Conservation (phyloP, 2,329 filamentous ascomycete genomes). For the Myriosclerotinia duriaeana region DNA sequence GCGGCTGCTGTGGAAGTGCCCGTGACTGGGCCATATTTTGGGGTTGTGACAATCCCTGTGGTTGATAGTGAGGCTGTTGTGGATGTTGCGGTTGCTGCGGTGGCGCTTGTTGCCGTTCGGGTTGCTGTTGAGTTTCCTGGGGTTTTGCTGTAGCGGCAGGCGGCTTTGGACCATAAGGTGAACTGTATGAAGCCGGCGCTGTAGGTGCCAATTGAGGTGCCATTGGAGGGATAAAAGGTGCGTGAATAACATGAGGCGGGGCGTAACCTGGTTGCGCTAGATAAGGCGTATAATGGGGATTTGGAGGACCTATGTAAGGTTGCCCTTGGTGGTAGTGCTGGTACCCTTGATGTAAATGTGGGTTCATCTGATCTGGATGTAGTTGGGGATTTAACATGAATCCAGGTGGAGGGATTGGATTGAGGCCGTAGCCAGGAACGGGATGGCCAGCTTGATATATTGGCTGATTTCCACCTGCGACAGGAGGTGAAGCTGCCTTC, state of each 20-base stretch:
- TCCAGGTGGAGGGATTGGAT: constrained; percentile 16
- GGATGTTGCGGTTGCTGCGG: constrained; percentile 18
- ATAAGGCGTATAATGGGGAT: constrained; percentile 24
- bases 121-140: constrained; percentile 22
- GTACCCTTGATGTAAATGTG: constrained; percentile 24
- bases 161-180: constrained; percentile 41
- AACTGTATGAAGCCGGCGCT: constrained; percentile 37
- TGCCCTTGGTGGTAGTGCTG: constrained; percentile 31
- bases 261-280: constrained; percentile 18
- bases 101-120: constrained; percentile 14
- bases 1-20: background rate
- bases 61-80: constrained; percentile 22
- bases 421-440: constrained; percentile 24
- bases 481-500: constrained; percentile 44
- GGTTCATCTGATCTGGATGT: constrained; percentile 30
- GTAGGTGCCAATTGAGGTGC: constrained; percentile 32
- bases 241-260: constrained; percentile 24
- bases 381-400: constrained; percentile 35
- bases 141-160: constrained; percentile 24
- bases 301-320: constrained; percentile 31
- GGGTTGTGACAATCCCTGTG: constrained; percentile 19
- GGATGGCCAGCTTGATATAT: constrained; percentile 37
- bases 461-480: constrained; percentile 35
- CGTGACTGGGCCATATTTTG: constrained; percentile 11
- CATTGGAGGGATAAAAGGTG: constrained; percentile 29